These are phyloP conservation scores for Psilocybe cyanescens DNA, from an alignment of 768 basidiomycete species.

Conservation along the genomic window DNA sequence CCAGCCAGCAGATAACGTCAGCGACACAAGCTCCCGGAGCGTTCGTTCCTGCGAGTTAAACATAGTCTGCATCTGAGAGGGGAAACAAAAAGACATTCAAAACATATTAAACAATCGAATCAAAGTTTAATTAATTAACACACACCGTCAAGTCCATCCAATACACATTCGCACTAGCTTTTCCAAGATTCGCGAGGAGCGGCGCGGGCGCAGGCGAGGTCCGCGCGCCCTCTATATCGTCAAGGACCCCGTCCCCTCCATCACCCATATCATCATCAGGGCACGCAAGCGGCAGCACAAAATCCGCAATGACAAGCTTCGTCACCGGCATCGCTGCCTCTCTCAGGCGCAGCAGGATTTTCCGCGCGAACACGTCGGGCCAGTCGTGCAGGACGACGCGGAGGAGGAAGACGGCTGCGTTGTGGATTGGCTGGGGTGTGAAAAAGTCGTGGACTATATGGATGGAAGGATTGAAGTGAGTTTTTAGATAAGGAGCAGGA, in stretches of 20 bases:
- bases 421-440: slow-evolving; percentile 54
- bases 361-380: slow-evolving; percentile 62
- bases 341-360: slow-evolving; percentile 40
- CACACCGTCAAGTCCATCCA: slow-evolving; percentile 72
- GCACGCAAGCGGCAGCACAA: slow-evolving; percentile 71
- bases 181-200: slow-evolving; percentile 74
- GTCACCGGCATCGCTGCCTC: slow-evolving; percentile 56
- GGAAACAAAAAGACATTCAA: background rate
- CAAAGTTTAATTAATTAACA: background rate
- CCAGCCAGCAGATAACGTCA: slow-evolving; percentile 65
- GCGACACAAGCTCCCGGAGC: slow-evolving; percentile 59
- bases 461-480: background rate
- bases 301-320: slow-evolving; percentile 71
- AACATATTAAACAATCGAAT: background rate
- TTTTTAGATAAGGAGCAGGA: background rate
- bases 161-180: slow-evolving; percentile 70
- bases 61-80: slow-evolving; percentile 62
- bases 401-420: slow-evolving; percentile 69
- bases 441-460: slow-evolving; percentile 75
- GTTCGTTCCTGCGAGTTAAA: slow-evolving; percentile 77
- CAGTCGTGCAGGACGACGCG: slow-evolving; percentile 80
- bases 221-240: slow-evolving; percentile 55
- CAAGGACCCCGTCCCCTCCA: slow-evolving; percentile 41
- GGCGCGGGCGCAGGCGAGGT: slow-evolving; percentile 59
- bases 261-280: slow-evolving; percentile 41